These are phyloP conservation scores for Dichotomopilus funicola DNA, from an alignment of 2,329 filamentous ascomycete genomes.

Conservation along the genomic window DNA sequence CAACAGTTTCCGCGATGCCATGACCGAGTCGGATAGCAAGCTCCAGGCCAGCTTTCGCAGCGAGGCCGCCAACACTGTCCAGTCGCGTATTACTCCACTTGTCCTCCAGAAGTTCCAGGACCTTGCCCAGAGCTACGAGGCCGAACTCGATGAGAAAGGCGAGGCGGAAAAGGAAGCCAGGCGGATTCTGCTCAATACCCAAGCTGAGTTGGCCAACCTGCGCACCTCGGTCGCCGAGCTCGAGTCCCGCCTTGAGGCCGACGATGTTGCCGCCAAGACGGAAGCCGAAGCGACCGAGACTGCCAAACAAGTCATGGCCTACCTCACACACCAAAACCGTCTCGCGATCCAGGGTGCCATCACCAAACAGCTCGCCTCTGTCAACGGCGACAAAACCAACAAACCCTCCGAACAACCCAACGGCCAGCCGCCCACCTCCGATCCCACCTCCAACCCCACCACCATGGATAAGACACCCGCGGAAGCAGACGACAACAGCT, in stretches of 20 bases:
- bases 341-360: conserved; percentile 47
- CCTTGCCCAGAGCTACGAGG: conserved; percentile 64
- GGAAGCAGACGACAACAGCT: conserved; percentile 29
- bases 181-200: conserved; percentile 58
- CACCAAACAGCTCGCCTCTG: conserved; percentile 42
- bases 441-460: conserved; percentile 34
- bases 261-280: conserved; percentile 46
- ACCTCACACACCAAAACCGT: conserved; percentile 43
- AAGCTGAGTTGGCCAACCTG: conserved; percentile 58
- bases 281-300: conserved; percentile 44
- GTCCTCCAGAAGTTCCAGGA: conserved; percentile 67
- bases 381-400: conserved; percentile 38
- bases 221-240: conserved; percentile 55
- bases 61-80: conserved; percentile 61
- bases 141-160: conserved; percentile 69
- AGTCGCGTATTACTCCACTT: conserved; percentile 61
- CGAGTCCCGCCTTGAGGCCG: conserved; percentile 48
- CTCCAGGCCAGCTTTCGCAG: conserved; percentile 45
- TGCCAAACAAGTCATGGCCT: conserved; percentile 31
- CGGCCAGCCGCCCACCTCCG: conserved; percentile 45
- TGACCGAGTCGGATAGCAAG: conserved; percentile 36
- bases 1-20: conserved; percentile 47
- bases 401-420: conserved; percentile 36
- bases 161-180: conserved; percentile 61
- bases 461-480: background rate